phyloP scores from a whole-genome alignment of 1,284 basidiomycete genomes.

The Marasmius tenuissimus region DNA sequence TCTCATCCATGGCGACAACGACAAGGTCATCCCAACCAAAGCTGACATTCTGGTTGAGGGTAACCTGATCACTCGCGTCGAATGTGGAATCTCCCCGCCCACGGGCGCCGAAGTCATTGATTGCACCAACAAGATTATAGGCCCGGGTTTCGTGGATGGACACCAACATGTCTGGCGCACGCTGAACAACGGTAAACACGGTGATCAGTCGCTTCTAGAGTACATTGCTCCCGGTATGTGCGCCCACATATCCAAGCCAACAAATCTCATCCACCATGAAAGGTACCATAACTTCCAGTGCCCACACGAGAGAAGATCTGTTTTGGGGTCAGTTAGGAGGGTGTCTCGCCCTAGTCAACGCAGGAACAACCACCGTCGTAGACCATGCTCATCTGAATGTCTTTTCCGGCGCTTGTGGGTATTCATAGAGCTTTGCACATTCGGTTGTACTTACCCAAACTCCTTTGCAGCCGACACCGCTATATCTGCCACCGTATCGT shows the following conservation, averaged over 20 bases:
- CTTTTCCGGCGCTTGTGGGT: conserved; percentile 11
- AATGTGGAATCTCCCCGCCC: conserved; percentile 30
- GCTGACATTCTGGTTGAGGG: neutral
- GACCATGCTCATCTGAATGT: conserved; percentile 15
- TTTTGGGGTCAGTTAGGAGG: conserved; percentile 16
- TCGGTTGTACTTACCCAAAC: neutral
- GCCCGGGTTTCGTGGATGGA: conserved; percentile 14
- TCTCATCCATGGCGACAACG: neutral
- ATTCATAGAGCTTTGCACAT: neutral
- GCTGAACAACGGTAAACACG: conserved; percentile 14
- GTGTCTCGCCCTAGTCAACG: conserved; percentile 12
- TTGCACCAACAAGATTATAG: conserved; percentile 43
- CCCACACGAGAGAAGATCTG: conserved; percentile 10
- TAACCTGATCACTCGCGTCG: neutral
- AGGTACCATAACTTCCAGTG: conserved; percentile 3
- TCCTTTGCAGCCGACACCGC: conserved; percentile 5
- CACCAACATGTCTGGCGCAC: conserved; percentile 17
- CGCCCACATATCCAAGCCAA: neutral
- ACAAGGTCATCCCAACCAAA: neutral
- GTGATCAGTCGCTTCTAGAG: conserved; percentile 11
- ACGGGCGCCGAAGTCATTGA: conserved; percentile 53
- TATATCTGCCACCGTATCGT: conserved; percentile 6
- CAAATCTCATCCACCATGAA: neutral
- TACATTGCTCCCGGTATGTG: conserved; percentile 10
- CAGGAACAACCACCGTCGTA: conserved; percentile 12